Evolutionary conservation across 768 basidiomycete species (phyloP).

Genomic region (Multifurca ochricompacta): DNA sequence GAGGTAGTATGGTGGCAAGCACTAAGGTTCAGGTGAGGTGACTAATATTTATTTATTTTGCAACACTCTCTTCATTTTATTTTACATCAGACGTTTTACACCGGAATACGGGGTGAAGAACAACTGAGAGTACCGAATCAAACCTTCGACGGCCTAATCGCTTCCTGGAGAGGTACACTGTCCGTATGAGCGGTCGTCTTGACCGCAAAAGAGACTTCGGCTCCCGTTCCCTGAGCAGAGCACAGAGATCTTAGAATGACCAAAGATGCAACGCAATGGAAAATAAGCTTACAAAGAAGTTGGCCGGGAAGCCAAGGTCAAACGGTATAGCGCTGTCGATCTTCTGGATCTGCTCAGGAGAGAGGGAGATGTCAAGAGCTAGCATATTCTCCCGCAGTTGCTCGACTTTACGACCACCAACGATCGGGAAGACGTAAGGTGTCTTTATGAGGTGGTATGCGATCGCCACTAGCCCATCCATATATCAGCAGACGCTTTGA

Average conservation of each 20-base stretch:
- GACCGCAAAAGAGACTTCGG: background rate
- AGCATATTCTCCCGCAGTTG: constrained; percentile 45
- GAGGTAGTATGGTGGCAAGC: too few relatives aligned
- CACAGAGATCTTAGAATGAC: background rate
- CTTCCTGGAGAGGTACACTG: background rate
- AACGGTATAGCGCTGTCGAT: constrained; percentile 39
- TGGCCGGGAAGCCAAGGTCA: constrained; percentile 38
- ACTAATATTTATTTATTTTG: too few relatives aligned
- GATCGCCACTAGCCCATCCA: too few relatives aligned
- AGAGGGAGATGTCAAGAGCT: constrained; percentile 41
- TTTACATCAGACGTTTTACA: too few relatives aligned
- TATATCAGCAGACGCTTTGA: too few relatives aligned
- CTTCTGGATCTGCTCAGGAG: constrained; percentile 37
- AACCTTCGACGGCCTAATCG: background rate
- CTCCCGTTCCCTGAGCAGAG: background rate
- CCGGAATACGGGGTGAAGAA: too few relatives aligned
- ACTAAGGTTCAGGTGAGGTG: too few relatives aligned
- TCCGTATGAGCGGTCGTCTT: background rate
- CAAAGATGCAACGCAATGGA: background rate
- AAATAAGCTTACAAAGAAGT: constrained; percentile 30
- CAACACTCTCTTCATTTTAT: too few relatives aligned
- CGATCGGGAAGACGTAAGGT: constrained; percentile 44
- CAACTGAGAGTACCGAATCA: background rate
- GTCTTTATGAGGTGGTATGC: constrained; percentile 50
- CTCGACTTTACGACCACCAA: constrained; percentile 46